Evolutionary conservation across 371 early-diverging fungal genomes (phyloP).

Genomic region (Mucor plumbeus): DNA sequence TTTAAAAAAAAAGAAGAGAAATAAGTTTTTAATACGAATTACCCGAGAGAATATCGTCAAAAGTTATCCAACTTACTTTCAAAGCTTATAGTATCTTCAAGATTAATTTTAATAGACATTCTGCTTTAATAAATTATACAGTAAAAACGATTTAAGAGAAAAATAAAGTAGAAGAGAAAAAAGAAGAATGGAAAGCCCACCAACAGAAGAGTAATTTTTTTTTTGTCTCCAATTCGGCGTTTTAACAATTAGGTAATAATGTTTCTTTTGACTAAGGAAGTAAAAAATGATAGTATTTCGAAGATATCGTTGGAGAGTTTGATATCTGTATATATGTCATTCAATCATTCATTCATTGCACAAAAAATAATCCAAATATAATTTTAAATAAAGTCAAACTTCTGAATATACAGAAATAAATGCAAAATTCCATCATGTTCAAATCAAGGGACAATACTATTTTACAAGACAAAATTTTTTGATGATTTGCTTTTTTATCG

Average conservation of each 20-base stretch:
- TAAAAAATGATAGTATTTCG: not conserved
- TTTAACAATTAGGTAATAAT: not conserved
- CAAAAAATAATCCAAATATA: not conserved
- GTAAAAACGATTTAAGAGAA: not conserved
- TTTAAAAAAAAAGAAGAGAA: not conserved
- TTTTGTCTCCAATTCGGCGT: not conserved
- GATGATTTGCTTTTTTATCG: too few species aligned
- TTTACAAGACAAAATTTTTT: too few species aligned
- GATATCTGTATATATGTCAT: not conserved
- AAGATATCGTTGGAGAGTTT: not conserved
- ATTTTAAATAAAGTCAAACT: not conserved
- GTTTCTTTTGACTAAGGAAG: not conserved
- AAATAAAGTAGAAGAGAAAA: not conserved
- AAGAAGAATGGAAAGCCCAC: not conserved
- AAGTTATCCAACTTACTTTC: conserved; percentile 25
- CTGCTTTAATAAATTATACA: not conserved
- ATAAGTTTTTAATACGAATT: too few species aligned
- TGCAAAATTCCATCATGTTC: not conserved
- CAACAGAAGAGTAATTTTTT: not conserved
- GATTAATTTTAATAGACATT: conserved; percentile 30
- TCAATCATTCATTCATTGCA: not conserved
- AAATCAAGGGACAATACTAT: not conserved
- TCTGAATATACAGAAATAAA: not conserved
- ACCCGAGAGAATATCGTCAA: not conserved
- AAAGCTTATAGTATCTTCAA: conserved; percentile 24